These are phyloP conservation scores for Tuber borchii DNA, from an alignment of 495 filamentous ascomycete species.

Conservation along the genomic window DNA sequence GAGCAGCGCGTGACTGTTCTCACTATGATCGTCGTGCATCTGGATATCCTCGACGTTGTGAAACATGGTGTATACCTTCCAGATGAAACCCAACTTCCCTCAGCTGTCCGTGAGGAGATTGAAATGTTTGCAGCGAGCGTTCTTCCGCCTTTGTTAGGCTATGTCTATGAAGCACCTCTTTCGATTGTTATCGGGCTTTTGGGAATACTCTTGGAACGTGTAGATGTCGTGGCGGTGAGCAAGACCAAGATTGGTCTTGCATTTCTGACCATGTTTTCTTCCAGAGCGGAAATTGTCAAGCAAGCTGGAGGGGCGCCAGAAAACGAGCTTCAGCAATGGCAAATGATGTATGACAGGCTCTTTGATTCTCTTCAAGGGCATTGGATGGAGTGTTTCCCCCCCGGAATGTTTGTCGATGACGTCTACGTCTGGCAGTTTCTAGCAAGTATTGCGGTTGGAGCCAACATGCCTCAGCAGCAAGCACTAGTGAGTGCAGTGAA, in stretches of 20 bases:
- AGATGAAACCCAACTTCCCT: slow-evolving; percentile 61
- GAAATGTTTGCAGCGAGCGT: slow-evolving; percentile 82
- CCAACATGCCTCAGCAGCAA: slow-evolving; percentile 87
- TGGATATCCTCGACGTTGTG: slow-evolving; percentile 87
- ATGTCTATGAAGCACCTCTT: slow-evolving; percentile 83
- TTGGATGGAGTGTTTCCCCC: slow-evolving; percentile 78
- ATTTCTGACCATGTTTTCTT: slow-evolving; percentile 90
- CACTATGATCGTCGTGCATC: slow-evolving; percentile 90
- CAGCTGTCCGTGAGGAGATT: slow-evolving; percentile 75
- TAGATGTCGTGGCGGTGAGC: slow-evolving; percentile 69
- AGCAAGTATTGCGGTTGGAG: slow-evolving; percentile 85
- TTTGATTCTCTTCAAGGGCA: slow-evolving; percentile 81
- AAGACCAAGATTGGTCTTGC: slow-evolving; percentile 78
- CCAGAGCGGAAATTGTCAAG: slow-evolving; percentile 86
- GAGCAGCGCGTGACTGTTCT: slow-evolving; percentile 90
- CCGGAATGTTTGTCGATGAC: slow-evolving; percentile 75
- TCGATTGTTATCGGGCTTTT: slow-evolving; percentile 83
- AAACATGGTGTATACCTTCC: slow-evolving; percentile 61
- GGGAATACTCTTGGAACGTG: slow-evolving; percentile 71
- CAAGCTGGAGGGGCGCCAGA: slow-evolving; percentile 63
- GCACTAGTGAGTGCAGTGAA: slow-evolving; percentile 90
- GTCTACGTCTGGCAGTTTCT: slow-evolving; percentile 98
- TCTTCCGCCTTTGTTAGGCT: slow-evolving; percentile 79
- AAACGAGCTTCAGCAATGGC: slow-evolving; percentile 76
- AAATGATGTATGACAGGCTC: slow-evolving; percentile 68